Evolutionary conservation across 1,284 basidiomycete species (phyloP).

Genomic region (Ganoderma lingzhi): DNA sequence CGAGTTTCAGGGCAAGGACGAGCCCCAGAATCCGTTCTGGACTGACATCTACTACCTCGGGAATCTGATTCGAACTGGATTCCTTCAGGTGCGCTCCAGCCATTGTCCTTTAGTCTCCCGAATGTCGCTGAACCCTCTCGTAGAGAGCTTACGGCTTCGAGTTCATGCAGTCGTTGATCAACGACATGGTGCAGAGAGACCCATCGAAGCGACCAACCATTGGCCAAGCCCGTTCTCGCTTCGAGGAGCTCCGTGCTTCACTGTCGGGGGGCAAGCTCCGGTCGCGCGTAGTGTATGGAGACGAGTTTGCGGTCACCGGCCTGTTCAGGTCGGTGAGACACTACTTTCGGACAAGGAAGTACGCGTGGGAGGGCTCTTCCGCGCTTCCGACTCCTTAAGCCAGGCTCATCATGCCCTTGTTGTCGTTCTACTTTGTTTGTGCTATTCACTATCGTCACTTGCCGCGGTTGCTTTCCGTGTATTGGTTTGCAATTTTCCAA

Average conservation of each 20-base stretch:
- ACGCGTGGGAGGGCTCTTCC: background rate
- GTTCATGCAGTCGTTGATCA: constrained; percentile 42
- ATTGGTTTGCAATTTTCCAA: no score
- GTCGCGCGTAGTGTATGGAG: constrained; percentile 11
- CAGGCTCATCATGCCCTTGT: no score
- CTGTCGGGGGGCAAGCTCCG: constrained; percentile 21
- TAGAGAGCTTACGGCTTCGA: constrained; percentile 35
- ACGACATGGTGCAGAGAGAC: constrained; percentile 41
- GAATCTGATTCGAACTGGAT: constrained; percentile 41
- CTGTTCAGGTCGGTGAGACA: constrained; percentile 9
- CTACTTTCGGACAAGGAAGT: constrained; percentile 6
- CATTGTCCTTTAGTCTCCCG: no score
- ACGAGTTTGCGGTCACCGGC: constrained; percentile 12
- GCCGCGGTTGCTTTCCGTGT: no score
- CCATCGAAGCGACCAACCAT: constrained; percentile 39
- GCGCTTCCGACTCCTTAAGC: background rate
- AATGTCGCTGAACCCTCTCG: background rate
- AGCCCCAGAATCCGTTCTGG: constrained; percentile 38
- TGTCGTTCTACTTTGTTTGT: no score
- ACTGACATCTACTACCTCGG: constrained; percentile 44
- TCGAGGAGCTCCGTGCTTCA: background rate
- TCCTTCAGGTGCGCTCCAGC: constrained; percentile 27
- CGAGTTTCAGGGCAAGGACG: constrained; percentile 28
- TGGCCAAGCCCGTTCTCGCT: constrained; percentile 15
- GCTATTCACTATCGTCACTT: no score